Conservation (phyloP, 2,329 filamentous ascomycete species). For the Ambrosiella beaveri region DNA sequence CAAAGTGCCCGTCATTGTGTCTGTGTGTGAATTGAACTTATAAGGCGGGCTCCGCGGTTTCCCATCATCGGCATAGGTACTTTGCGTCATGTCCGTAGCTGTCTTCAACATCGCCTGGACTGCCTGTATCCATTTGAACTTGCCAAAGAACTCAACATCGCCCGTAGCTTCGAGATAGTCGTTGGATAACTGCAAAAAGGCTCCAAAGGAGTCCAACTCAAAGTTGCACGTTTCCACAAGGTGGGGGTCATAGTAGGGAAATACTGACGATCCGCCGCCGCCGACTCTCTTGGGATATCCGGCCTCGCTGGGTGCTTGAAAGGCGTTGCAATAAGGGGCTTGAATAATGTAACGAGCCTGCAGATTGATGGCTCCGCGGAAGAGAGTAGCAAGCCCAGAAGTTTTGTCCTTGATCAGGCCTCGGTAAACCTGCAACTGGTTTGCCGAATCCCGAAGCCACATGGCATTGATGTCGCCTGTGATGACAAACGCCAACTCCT, state of each 20-base stretch:
- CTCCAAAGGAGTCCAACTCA: conserved; percentile 73
- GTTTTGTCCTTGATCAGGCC: conserved; percentile 37
- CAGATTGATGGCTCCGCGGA: conserved; percentile 54
- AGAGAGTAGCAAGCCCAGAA: conserved; percentile 44
- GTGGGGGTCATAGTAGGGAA: conserved; percentile 15
- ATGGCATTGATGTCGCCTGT: conserved; percentile 75
- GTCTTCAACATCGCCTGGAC: conserved; percentile 52
- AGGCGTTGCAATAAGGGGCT: conserved; percentile 75
- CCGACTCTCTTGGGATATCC: conserved; percentile 32
- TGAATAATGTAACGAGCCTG: conserved; percentile 50
- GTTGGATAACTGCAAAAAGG: conserved; percentile 65
- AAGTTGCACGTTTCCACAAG: conserved; percentile 77
- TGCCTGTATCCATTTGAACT: conserved; percentile 53
- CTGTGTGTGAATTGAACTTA: conserved; percentile 52
- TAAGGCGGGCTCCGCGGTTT: conserved; percentile 44
- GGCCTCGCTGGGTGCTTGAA: conserved; percentile 68
- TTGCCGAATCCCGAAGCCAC: conserved; percentile 73
- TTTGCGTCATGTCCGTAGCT: conserved; percentile 50
- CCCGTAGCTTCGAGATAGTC: conserved; percentile 58
- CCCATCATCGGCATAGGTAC: conserved; percentile 52
- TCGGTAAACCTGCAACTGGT: conserved; percentile 52
- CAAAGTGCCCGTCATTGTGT: conserved; percentile 28
- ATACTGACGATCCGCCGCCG: conserved; percentile 12
- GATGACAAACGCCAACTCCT: conserved; percentile 59
- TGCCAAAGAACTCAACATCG: conserved; percentile 52